These are phyloP conservation scores for Xylaria telfairii DNA, from an alignment of 495 filamentous ascomycete genomes.

Conservation along the genomic window DNA sequence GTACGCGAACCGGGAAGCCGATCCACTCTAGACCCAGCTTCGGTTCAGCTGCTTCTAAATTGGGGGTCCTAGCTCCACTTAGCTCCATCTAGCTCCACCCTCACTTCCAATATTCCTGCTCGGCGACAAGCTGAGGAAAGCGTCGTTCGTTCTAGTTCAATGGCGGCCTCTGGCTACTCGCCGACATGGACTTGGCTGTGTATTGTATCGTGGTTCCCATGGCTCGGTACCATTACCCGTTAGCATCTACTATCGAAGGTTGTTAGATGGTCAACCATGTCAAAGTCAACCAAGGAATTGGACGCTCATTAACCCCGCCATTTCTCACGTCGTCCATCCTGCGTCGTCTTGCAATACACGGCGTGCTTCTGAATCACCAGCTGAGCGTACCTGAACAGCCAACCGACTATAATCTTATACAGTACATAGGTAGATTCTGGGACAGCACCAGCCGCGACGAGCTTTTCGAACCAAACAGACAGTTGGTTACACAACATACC, in stretches of 20 bases:
- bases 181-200: neutral
- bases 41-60: constrained; percentile 19
- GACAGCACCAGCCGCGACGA: neutral
- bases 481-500: constrained; percentile 3
- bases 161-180: neutral
- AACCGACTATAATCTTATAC: neutral
- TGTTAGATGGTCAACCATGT: neutral
- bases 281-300: neutral
- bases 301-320: neutral
- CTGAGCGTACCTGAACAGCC: neutral
- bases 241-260: neutral
- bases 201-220: neutral
- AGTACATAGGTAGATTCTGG: neutral
- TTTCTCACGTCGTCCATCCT: neutral
- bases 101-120: neutral
- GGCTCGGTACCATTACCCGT: neutral
- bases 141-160: too few species aligned
- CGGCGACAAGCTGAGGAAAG: constrained; percentile 12
- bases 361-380: constrained; percentile 4
- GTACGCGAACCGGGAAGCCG: neutral
- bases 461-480: neutral
- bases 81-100: constrained; percentile 12
- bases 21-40: constrained; percentile 1
- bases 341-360: neutral
- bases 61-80: too few species aligned